phyloP scores from a whole-genome alignment of 2,329 filamentous ascomycete genomes.

The Drechslerella stenobrocha region DNA sequence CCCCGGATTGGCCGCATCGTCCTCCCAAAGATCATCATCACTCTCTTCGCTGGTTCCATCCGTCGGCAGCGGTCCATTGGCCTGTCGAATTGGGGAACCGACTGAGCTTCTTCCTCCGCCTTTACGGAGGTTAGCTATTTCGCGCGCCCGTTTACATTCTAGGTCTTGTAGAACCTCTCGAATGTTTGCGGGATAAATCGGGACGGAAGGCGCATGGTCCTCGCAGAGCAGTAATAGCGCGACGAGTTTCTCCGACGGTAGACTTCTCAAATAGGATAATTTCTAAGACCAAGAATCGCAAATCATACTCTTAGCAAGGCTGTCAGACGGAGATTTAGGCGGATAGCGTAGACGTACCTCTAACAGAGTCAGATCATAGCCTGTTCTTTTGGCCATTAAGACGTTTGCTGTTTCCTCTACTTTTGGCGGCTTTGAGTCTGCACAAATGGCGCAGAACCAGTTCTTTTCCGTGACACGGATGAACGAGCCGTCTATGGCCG shows the following conservation, averaged over 20 bases:
- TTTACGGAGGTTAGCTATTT: not conserved
- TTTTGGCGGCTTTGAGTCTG: constrained; percentile 54
- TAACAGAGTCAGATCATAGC: not conserved
- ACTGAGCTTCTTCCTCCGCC: not conserved
- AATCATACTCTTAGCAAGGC: not conserved
- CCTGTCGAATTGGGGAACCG: too few relatives aligned
- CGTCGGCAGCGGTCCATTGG: too few relatives aligned
- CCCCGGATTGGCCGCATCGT: constrained; percentile 18
- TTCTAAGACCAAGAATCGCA: constrained; percentile 8
- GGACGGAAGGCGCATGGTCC: not conserved
- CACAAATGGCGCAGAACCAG: constrained; percentile 72
- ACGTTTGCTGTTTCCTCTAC: not conserved
- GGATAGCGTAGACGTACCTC: not conserved
- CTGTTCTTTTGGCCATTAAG: not conserved
- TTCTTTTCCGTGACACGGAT: constrained; percentile 68
- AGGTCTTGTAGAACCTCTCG: not conserved
- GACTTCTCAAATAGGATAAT: constrained; percentile 10
- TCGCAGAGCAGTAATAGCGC: constrained; percentile 11
- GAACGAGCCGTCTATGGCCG: constrained; percentile 70
- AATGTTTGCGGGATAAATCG: constrained; percentile 11
- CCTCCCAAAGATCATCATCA: constrained; percentile 15
- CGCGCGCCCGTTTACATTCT: not conserved
- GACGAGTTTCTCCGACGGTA: constrained; percentile 10
- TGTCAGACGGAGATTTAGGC: too few relatives aligned
- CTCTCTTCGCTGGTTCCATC: too few relatives aligned